Evolutionary conservation across 2,329 filamentous ascomycete species (phyloP).

Genomic region (Onygenales sp.): DNA sequence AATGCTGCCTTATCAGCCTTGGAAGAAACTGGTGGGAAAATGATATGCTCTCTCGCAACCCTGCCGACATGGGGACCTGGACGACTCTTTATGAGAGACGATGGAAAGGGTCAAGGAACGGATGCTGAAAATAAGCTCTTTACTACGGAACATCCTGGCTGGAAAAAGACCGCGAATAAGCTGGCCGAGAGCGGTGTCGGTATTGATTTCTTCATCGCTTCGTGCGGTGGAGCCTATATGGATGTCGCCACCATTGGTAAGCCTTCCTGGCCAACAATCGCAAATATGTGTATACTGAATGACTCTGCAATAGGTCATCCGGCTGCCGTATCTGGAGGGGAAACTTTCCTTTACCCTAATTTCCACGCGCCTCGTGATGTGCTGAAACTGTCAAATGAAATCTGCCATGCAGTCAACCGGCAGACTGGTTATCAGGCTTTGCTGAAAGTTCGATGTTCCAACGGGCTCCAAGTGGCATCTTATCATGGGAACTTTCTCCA

Average conservation of each 20-base stretch:
- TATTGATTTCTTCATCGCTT: conserved; percentile 87
- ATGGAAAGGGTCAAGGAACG: conserved; percentile 73
- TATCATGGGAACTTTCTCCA: conserved; percentile 97
- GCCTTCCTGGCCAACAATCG: conserved; percentile 17
- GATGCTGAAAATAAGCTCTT: conserved; percentile 90
- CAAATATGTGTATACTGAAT: conserved; percentile 13
- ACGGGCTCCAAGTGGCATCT: conserved; percentile 82
- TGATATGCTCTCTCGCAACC: conserved; percentile 77
- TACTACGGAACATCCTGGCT: conserved; percentile 78
- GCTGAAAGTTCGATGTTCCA: conserved; percentile 98
- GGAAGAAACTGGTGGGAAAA: conserved; percentile 80
- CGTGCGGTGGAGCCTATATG: conserved; percentile 81
- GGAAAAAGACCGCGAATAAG: conserved; percentile 76
- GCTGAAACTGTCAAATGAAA: conserved; percentile 72
- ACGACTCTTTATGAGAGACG: conserved; percentile 73
- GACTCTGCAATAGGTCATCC: conserved; percentile 54
- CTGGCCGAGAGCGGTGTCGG: conserved; percentile 83
- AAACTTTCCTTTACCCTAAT: conserved; percentile 95
- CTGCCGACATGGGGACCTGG: conserved; percentile 89
- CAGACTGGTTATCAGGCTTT: conserved; percentile 93
- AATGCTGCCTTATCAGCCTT: conserved; percentile 78
- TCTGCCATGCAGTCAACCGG: conserved; percentile 74
- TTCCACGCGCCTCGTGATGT: conserved; percentile 82
- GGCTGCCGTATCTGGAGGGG: conserved; percentile 80
- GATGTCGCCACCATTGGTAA: conserved; percentile 84